Conservation (phyloP, 2,329 filamentous ascomycete species). For the Colletotrichum truncatum region DNA sequence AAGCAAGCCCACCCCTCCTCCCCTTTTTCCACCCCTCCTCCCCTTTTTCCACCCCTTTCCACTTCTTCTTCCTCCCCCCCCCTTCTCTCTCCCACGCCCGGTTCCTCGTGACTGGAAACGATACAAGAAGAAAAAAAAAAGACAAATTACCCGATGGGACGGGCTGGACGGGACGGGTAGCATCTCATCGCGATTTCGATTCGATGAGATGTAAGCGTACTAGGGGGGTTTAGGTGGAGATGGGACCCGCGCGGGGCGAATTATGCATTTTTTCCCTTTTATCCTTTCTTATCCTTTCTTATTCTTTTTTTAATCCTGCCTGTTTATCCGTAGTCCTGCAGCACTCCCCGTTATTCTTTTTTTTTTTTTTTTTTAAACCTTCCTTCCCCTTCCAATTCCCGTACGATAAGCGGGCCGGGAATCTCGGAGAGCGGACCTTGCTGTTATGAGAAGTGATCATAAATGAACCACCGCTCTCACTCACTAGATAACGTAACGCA, state of each 20-base stretch:
- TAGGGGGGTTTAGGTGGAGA: too few relatives aligned
- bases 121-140: not conserved
- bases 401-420: slow-evolving; percentile 1
- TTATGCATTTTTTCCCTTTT: too few relatives aligned
- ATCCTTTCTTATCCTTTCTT: too few relatives aligned
- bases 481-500: too few relatives aligned
- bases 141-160: slow-evolving; percentile 3
- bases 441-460: slow-evolving; percentile 6
- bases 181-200: not conserved
- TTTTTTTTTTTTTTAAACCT: not conserved
- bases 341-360: too few relatives aligned
- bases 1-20: not conserved
- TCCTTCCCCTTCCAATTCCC: not conserved
- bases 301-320: too few relatives aligned
- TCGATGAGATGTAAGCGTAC: not conserved
- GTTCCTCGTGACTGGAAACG: not conserved
- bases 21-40: not conserved
- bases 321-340: too few relatives aligned
- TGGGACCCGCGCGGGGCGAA: too few relatives aligned
- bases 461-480: not conserved
- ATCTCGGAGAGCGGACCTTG: not conserved
- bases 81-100: not conserved
- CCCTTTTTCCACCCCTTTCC: not conserved
- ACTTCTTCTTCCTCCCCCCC: not conserved
- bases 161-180: not conserved